These are phyloP conservation scores for Metarhizium robertsii DNA, from an alignment of 2,329 filamentous ascomycete genomes.

Conservation along the genomic window DNA sequence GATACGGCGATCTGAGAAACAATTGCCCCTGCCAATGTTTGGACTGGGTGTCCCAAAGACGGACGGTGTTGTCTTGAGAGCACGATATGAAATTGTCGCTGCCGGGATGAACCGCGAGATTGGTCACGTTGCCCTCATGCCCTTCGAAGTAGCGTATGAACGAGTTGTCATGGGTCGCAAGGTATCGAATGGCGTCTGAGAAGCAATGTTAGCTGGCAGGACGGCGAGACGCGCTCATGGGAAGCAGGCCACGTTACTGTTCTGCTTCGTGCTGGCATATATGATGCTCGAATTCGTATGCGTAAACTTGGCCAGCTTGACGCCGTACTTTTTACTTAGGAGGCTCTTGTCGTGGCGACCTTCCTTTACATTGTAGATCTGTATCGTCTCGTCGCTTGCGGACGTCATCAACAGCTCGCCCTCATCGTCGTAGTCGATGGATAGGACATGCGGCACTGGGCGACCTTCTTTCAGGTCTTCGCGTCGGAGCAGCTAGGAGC, in stretches of 20 bases:
- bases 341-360: slow-evolving; percentile 83
- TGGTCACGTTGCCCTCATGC: slow-evolving; percentile 77
- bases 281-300: slow-evolving; percentile 86
- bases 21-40: slow-evolving; percentile 73
- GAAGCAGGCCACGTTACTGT: slow-evolving; percentile 43
- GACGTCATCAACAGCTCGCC: slow-evolving; percentile 88
- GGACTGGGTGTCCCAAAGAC: slow-evolving; percentile 80
- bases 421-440: slow-evolving; percentile 91
- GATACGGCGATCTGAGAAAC: slow-evolving; percentile 69
- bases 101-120: slow-evolving; percentile 73
- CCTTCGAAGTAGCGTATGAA: slow-evolving; percentile 96
- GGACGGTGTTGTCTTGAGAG: slow-evolving; percentile 81
- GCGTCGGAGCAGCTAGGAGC: slow-evolving; percentile 43
- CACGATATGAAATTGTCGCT: slow-evolving; percentile 89
- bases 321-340: slow-evolving; percentile 93
- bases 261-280: slow-evolving; percentile 91
- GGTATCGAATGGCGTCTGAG: slow-evolving; percentile 71
- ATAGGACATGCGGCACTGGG: slow-evolving; percentile 61
- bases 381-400: slow-evolving; percentile 88
- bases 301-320: slow-evolving; percentile 87
- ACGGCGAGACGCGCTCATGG: not conserved
- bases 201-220: slow-evolving; percentile 3
- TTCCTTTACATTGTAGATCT: slow-evolving; percentile 89
- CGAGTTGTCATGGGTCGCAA: slow-evolving; percentile 88
- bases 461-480: slow-evolving; percentile 44